A percentile compares a stretch with the other conserved stretches of the same genome.
Evolutionary conservation across 768 basidiomycete genomes (phyloP).

Genomic region (Agaricus sinodeliciosus): DNA sequence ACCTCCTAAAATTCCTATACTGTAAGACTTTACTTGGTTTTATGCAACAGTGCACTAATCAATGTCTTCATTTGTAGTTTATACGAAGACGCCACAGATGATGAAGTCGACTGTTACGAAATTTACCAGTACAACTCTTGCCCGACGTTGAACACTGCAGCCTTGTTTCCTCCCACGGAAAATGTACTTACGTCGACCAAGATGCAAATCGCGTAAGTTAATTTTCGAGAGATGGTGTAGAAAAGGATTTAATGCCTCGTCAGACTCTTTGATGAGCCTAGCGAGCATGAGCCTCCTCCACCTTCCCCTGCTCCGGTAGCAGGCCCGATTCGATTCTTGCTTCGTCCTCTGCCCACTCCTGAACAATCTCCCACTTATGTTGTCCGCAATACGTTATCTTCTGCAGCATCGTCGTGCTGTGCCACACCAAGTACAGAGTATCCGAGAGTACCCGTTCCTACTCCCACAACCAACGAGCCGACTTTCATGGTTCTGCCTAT

Average conservation of each 20-base stretch:
- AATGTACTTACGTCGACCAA: background rate
- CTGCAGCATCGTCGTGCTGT: conserved; percentile 11
- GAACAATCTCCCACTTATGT: conserved; percentile 36
- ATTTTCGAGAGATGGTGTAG: background rate
- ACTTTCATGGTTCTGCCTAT: conserved; percentile 5
- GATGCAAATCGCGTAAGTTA: background rate
- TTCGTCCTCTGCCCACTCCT: conserved; percentile 43
- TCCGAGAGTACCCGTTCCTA: conserved; percentile 22
- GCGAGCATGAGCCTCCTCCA: conserved; percentile 24
- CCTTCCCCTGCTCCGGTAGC: conserved; percentile 24
- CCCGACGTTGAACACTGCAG: background rate
- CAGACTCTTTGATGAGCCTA: conserved; percentile 41
- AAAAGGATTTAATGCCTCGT: conserved; percentile 16
- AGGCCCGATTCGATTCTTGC: conserved; percentile 42
- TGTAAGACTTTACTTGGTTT: background rate
- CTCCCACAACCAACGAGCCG: conserved; percentile 19
- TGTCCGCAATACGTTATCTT: conserved; percentile 14
- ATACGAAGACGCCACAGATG: conserved; percentile 4
- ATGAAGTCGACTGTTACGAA: background rate
- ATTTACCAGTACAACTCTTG: background rate
- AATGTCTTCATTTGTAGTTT: background rate
- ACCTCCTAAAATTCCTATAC: conserved; percentile 1
- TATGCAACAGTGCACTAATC: background rate
- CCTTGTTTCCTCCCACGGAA: background rate
- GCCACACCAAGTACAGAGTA: conserved; percentile 23